Evolutionary conservation across 2,329 filamentous ascomycete genomes (phyloP).

Genomic region (Colletotrichum gigasporum): DNA sequence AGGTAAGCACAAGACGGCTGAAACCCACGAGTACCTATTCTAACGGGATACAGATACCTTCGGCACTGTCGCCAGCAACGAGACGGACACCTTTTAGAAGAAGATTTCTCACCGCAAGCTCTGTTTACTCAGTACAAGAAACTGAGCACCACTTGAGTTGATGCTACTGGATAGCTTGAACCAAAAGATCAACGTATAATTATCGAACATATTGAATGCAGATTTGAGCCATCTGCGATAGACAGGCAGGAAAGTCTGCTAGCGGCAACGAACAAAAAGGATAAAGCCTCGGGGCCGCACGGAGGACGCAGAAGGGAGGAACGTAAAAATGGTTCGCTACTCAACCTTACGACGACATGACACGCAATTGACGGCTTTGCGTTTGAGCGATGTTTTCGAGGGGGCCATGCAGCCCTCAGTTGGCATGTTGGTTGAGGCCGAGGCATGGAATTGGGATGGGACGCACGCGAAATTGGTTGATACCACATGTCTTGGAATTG

Average conservation of each 20-base stretch:
- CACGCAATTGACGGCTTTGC: conserved; percentile 31
- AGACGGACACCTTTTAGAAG: conserved; percentile 63
- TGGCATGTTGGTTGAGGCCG: conserved; percentile 5
- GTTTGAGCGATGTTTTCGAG: conserved; percentile 30
- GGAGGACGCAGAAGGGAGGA: not conserved
- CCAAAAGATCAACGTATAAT: conserved; percentile 26
- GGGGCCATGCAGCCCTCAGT: conserved; percentile 4
- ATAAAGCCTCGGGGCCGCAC: not conserved
- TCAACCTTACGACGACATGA: conserved; percentile 32
- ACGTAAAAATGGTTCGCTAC: conserved; percentile 20
- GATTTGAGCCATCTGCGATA: conserved; percentile 22
- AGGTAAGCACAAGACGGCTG: conserved; percentile 51
- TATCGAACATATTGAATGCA: conserved; percentile 28
- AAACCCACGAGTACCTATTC: not conserved
- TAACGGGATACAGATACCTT: conserved; percentile 57
- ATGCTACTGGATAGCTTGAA: conserved; percentile 27
- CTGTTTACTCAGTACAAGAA: not conserved
- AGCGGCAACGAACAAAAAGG: conserved; percentile 15
- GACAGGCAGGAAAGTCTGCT: conserved; percentile 10
- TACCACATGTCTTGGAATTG: conserved; percentile 28
- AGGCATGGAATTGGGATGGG: conserved; percentile 9
- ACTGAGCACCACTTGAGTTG: conserved; percentile 16
- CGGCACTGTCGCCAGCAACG: conserved; percentile 59
- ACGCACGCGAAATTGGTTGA: conserved; percentile 24
- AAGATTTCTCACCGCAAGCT: conserved; percentile 10